Evolutionary conservation across 1,284 basidiomycete genomes (phyloP), one percentile per base, ranked within the genome.

Genomic region (Marasmius fiardii): DNA sequence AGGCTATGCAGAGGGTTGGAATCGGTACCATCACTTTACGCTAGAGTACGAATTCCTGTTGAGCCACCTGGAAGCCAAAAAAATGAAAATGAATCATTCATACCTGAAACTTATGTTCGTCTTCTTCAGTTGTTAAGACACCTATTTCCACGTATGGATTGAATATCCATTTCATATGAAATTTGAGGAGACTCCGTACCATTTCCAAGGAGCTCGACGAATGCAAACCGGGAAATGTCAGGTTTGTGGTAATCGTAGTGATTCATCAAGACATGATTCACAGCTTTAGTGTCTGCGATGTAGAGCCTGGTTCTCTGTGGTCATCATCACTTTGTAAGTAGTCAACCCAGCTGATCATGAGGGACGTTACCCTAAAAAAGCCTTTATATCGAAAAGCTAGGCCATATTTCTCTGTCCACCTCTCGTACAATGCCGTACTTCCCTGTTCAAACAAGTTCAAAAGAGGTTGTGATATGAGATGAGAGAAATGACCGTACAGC

Each of bases 401-500:
- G 10, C 58, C 58, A 45, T 57, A 59, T n/a, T 48, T 24, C 26
- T 47, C 10, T 14, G 48, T 33, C 55, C 58, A 56, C 39, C 51
- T 26, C 43, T 57, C 48, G n/a, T 54, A 53, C 4, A 55, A 3
- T n/a, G 43, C 53, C 21, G 52, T 23, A 14, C 2, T 49, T 34
- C 37, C 41, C 58, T 54, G 28, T 31, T n/a, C 28, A 31, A 10
- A 10, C 28, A 4, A 31, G 28, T 10, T 31, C 10, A 4, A 31
- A 4, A 4, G 10, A 4, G 10, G 10, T 31, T 10, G 28, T 4
- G 10, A 10, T 10, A 31, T 31, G 28, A 31, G 28, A 31, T 31
- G 10, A 4, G 10, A 31, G 28, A 31, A 10, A 31, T 10, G 5
- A 31, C 28, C 74, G 54, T 57, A 81, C 76, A 14, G 68, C 69